phyloP scores from a whole-genome alignment of 2,329 filamentous ascomycete species.

The Mycosphaerella sp. region DNA sequence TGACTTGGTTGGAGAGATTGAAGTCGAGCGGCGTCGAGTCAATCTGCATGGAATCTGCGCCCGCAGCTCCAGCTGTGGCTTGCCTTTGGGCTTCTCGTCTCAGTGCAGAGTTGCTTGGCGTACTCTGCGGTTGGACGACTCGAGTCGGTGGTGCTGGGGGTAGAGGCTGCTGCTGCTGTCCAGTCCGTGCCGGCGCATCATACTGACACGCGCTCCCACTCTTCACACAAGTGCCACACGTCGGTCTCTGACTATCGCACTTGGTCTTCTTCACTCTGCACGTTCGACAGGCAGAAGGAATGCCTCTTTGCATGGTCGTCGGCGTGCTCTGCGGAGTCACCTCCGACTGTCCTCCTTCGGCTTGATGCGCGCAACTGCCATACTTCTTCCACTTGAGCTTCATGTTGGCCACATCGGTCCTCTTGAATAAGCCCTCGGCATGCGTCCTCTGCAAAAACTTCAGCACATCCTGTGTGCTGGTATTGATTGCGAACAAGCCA shows the following conservation, averaged over 20 bases:
- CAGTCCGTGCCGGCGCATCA: constrained; percentile 15
- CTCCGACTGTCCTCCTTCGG: background rate
- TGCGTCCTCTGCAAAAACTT: constrained; percentile 30
- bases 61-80: background rate
- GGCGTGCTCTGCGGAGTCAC: constrained; percentile 6
- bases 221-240: constrained; percentile 23
- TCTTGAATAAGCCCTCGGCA: constrained; percentile 31
- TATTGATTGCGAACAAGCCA: constrained; percentile 31
- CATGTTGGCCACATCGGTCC: constrained; percentile 34
- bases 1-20: constrained; percentile 1
- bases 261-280: constrained; percentile 28
- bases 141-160: background rate
- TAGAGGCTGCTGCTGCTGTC: constrained; percentile 6
- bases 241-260: constrained; percentile 26
- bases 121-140: constrained; percentile 6
- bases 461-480: constrained; percentile 28
- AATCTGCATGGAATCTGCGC: constrained; percentile 12
- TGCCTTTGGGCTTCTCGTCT: constrained; percentile 12
- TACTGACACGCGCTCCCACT: constrained; percentile 23
- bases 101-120: constrained; percentile 5
- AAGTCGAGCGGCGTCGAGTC: constrained; percentile 10
- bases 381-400: constrained; percentile 32
- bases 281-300: constrained; percentile 25
- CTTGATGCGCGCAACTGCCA: constrained; percentile 26
- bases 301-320: constrained; percentile 1